These are phyloP conservation scores for Pestalotiopsis sp. DNA, from an alignment of 2,329 filamentous ascomycete species.

Conservation along the genomic window DNA sequence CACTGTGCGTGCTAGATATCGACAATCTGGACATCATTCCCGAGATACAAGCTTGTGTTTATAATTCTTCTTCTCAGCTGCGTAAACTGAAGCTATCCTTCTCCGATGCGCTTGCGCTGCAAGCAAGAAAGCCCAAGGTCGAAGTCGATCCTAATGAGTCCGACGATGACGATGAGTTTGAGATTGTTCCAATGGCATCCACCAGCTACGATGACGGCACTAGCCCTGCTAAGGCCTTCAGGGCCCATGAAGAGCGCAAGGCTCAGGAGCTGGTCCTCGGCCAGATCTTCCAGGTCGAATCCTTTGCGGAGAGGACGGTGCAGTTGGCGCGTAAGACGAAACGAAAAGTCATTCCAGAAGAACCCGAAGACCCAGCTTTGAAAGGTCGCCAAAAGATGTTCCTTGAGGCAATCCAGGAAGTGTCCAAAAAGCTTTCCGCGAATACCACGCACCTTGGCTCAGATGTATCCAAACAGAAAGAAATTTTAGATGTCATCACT, in stretches of 20 bases:
- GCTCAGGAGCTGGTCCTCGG: constrained; percentile 56
- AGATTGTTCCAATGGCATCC: constrained; percentile 40
- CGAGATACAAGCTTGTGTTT: constrained; percentile 59
- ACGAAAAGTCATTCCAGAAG: constrained; percentile 26
- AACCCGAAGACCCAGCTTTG: neutral
- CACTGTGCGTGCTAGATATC: constrained; percentile 61
- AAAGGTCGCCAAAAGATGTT: constrained; percentile 8
- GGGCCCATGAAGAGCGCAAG: constrained; percentile 57
- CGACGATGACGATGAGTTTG: constrained; percentile 59
- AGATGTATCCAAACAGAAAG: constrained; percentile 37
- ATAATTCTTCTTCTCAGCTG: constrained; percentile 57
- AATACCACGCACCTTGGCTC: constrained; percentile 27
- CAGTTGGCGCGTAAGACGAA: constrained; percentile 30
- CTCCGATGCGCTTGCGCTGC: constrained; percentile 53
- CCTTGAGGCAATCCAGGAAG: constrained; percentile 36
- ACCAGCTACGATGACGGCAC: constrained; percentile 37
- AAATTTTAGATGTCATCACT: constrained; percentile 53
- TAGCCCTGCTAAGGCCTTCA: constrained; percentile 47
- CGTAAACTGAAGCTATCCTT: constrained; percentile 61
- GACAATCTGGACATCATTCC: constrained; percentile 58
- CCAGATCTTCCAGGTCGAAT: constrained; percentile 55
- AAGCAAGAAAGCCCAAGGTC: constrained; percentile 45
- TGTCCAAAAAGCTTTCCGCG: constrained; percentile 47
- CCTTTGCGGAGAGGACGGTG: constrained; percentile 38
- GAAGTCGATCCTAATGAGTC: constrained; percentile 50